Percentiles rank a stretch among this genome's conserved stretches.
Conservation (phyloP, 2,329 filamentous ascomycete species). For the Fusarium odoratissimum region DNA sequence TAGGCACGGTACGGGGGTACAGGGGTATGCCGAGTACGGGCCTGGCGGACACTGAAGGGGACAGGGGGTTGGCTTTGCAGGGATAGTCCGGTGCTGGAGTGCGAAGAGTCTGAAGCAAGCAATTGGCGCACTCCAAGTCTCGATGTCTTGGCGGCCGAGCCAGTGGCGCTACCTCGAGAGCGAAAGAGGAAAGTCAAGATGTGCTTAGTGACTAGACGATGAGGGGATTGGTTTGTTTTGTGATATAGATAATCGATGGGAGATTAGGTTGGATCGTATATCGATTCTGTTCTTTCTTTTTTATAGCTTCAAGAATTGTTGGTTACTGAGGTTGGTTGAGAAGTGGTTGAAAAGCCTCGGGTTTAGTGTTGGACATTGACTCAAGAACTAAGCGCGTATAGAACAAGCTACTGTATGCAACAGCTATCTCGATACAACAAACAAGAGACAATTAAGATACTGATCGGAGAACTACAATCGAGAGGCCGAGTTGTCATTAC, state of each 20-base stretch:
- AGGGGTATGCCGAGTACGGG: constrained; percentile 22
- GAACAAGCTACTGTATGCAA: neutral
- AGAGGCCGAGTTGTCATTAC: constrained; percentile 5
- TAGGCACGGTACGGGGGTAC: constrained; percentile 41
- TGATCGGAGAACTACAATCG: constrained; percentile 1
- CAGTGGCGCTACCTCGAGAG: constrained; percentile 37
- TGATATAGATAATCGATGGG: constrained; percentile 13
- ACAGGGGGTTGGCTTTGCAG: constrained; percentile 12
- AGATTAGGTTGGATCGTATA: constrained; percentile 17
- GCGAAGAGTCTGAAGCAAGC: constrained; percentile 27
- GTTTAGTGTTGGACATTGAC: constrained; percentile 1
- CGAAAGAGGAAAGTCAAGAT: constrained; percentile 25
- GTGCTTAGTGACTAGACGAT: constrained; percentile 13
- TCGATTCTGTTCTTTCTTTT: constrained; percentile 12
- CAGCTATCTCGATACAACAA: constrained; percentile 9
- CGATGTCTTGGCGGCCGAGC: constrained; percentile 36
- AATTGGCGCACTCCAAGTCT: constrained; percentile 40
- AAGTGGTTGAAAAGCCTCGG: neutral
- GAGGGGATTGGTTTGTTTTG: constrained; percentile 26
- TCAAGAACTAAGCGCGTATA: neutral
- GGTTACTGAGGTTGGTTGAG: neutral
- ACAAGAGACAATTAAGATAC: neutral
- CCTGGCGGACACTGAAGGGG: constrained; percentile 3
- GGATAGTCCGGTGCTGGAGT: constrained; percentile 28
- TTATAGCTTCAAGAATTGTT: constrained; percentile 11